phyloP scores from a whole-genome alignment of 257 asterid genomes.

The Echites panduratus region DNA sequence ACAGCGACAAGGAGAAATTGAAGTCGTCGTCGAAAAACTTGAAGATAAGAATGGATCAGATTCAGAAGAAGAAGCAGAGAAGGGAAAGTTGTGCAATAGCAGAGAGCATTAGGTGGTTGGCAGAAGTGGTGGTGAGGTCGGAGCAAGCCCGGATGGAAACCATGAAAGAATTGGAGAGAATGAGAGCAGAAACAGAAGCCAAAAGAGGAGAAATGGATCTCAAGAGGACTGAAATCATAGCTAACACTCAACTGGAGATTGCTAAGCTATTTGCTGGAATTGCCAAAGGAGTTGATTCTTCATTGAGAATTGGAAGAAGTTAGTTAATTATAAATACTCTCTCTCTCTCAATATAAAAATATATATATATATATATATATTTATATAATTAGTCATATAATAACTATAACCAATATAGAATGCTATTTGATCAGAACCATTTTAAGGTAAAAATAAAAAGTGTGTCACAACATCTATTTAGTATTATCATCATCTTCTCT shows the following conservation, averaged over 20 bases:
- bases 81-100: constrained; percentile 40
- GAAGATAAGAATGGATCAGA: constrained; percentile 25
- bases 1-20: constrained; percentile 28
- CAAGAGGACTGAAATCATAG: constrained; percentile 63
- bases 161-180: constrained; percentile 64
- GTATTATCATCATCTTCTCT: background rate
- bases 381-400: too few species aligned
- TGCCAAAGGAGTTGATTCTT: constrained; percentile 35
- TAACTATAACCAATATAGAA: background rate
- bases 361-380: too few species aligned
- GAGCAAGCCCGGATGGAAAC: constrained; percentile 74
- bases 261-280: constrained; percentile 58
- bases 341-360: too few species aligned
- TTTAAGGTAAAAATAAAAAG: background rate
- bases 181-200: constrained; percentile 69
- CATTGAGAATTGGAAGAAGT: constrained; percentile 44
- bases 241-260: constrained; percentile 67
- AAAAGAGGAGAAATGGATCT: constrained; percentile 79
- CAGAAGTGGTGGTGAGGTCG: constrained; percentile 61
- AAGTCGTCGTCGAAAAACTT: constrained; percentile 21
- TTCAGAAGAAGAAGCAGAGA: constrained; percentile 37
- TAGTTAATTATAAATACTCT: background rate
- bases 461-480: background rate
- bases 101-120: constrained; percentile 67
- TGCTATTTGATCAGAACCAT: background rate